Evolutionary conservation across 2,329 filamentous ascomycete species (phyloP).

Genomic region (Xylaria sp.): DNA sequence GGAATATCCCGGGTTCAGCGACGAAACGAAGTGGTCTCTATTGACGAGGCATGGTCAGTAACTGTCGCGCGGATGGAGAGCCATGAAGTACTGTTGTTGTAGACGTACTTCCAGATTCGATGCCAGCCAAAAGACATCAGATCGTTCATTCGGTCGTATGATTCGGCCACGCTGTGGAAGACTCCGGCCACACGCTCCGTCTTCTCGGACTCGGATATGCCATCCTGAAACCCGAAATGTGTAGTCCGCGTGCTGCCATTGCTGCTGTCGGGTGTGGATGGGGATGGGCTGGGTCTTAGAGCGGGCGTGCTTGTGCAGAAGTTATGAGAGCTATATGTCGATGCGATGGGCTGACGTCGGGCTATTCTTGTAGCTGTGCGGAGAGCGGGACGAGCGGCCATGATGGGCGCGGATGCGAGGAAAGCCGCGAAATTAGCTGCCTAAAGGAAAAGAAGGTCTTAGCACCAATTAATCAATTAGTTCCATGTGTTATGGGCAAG

Average conservation of each 20-base stretch:
- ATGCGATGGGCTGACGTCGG: conserved; percentile 26
- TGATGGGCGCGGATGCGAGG: conserved; percentile 33
- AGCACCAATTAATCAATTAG: background rate
- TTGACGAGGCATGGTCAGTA: conserved; percentile 11
- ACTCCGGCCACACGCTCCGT: conserved; percentile 78
- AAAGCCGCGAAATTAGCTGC: background rate
- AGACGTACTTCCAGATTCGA: conserved; percentile 82
- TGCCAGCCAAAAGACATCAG: conserved; percentile 98
- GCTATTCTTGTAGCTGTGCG: conserved; percentile 43
- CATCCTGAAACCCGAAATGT: conserved; percentile 87
- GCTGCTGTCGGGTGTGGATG: conserved; percentile 18
- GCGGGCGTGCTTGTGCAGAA: conserved; percentile 43
- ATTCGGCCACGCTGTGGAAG: conserved; percentile 93
- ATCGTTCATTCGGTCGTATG: conserved; percentile 99
- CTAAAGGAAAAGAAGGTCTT: background rate
- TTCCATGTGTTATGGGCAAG: background rate
- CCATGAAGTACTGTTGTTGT: conserved; percentile 7
- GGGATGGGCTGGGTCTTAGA: conserved; percentile 37
- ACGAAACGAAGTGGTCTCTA: conserved; percentile 90
- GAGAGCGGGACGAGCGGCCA: conserved; percentile 45
- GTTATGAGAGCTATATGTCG: conserved; percentile 22
- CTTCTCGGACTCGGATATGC: conserved; percentile 83
- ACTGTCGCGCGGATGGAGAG: background rate
- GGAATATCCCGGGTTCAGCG: conserved; percentile 81
- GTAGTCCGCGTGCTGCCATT: conserved; percentile 65